Evolutionary conservation across 129 eudicot genomes (phyloP), one percentile per base, ranked within the genome.

Genomic region (Lonicera japonica): DNA sequence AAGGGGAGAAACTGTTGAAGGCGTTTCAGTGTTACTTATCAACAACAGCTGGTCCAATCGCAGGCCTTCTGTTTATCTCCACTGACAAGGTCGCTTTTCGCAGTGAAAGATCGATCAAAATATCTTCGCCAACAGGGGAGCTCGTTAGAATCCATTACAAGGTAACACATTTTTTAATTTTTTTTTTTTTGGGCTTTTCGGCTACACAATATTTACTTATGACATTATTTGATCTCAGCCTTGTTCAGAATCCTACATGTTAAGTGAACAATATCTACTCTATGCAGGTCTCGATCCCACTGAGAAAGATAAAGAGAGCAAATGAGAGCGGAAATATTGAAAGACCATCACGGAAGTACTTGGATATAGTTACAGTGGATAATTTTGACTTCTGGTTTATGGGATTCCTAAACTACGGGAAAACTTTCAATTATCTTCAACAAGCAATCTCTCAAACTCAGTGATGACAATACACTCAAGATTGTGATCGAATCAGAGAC

Each of bases 301-400:
- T 59, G 17, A 12, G 22, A 5, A 59, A 59, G 22, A 59, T 59
- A 34, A 16, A 25, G 64, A 34, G 13, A 17, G 64, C 64, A 21
- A 29, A 59, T 6, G 48, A 59, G 41, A 36, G 48, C 48, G 8
- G 16, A 8, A 36, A 59, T 59, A 21, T 36, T 20, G 41, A 59
- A n/a, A 59, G 23, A n/a, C 48, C 46, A 15, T 59, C 64, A 7
- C 12, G 22, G 47, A 59, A 62, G 67, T 62, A 62, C 67, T 19
- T 62, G 12, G 36, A 62, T 13, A 46, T 62, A 21, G 55, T 62
- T 46, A 62, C 67, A 0, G 51, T 21, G 16, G 65, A 68, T 46
- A 60, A 68, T 24, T 68, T 68, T 21, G 73, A 68, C 10, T 68
- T 68, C 58, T 68, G 73, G 65, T 59, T 59, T 9, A 59, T 36